A percentile compares a stretch with the other conserved stretches of the same genome.
These are phyloP conservation scores for Herpetomonas tarakana DNA, from an alignment of 208 protist species.

Conservation along the genomic window DNA sequence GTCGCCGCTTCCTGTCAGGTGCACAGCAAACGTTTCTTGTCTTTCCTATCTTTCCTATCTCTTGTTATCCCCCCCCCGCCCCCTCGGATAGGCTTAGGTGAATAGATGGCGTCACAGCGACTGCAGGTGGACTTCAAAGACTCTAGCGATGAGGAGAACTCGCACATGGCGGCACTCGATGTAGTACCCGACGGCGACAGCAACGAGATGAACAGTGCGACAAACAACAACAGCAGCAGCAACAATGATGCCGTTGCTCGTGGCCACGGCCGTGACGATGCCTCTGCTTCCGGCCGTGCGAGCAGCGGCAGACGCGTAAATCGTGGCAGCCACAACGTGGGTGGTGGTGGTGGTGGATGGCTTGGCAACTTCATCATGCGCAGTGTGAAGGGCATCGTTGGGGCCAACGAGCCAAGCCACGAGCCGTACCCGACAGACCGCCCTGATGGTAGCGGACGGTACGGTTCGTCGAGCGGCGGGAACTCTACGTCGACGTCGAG, in stretches of 20 bases:
- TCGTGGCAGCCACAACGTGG: neutral
- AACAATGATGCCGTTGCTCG: slow-evolving; percentile 1
- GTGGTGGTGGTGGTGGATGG: neutral
- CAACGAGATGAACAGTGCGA: slow-evolving; percentile 4
- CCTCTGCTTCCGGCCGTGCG: neutral
- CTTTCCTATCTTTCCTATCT: neutral
- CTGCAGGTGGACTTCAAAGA: slow-evolving; percentile 63
- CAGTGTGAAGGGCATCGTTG: neutral
- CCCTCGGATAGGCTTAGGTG: neutral
- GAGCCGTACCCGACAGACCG: neutral
- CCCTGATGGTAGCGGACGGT: neutral
- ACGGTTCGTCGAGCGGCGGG: neutral
- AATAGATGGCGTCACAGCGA: slow-evolving; percentile 9
- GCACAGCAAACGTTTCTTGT: neutral
- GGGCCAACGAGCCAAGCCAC: neutral
- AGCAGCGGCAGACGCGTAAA: too few relatives aligned
- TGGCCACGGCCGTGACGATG: neutral
- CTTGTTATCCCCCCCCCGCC: neutral
- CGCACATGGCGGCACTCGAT: slow-evolving; percentile 38
- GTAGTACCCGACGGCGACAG: slow-evolving; percentile 15
- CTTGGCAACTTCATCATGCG: neutral
- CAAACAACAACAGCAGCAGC: slow-evolving; percentile 7
- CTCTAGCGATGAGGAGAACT: slow-evolving; percentile 65
- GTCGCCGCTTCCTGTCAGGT: neutral
- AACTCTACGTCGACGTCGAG: neutral